Base-by-base conservation (phyloP, 768 basidiomycete genomes). In the Phylloporus arenicola region DNA sequence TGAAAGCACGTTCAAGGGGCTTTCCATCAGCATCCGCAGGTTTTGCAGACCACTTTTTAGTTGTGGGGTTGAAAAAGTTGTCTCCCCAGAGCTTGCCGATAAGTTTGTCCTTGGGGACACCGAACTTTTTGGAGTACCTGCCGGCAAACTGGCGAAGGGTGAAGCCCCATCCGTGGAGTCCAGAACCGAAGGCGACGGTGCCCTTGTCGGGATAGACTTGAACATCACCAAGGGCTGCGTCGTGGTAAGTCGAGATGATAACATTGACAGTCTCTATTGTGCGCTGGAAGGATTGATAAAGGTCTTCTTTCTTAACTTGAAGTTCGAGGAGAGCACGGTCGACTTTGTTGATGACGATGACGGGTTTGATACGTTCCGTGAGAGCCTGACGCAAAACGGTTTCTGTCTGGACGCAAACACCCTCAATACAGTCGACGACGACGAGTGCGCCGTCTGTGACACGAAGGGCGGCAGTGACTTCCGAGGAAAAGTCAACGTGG, bases 401-500 rank as follows among this genome's bases (percentile, higher is more conserved):
- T 77, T 98, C 96, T 67, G 96, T 99, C 75, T 99, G 96, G 37
- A 98, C 96, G 71, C 95, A 99, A 66, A 98, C 96, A 77, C 96
- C 96, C 69, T 99, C 96, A 63, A 99, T 86, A 72, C 93, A 96
- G 73, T 99, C 96, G 65, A 99, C 96, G 70, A 99, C 96, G 64
- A 99, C 96, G 60, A 99, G 88, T 53, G 96, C 96, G 78, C 95
- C 96, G 58, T 99, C 96, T 56, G 96, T 99, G 65, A 99, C 96
- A 76, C 96, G 96, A 68, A 99, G 92, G 58, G 96, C 96, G 55
- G 96, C 96, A 3, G 96, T 99, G 63, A 99, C 96, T 74, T 99
- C 96, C 46, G 96, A 98, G 30, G 96, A 99, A 80, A 99, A 99
- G 72, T 99, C 96, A 72, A 99, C 96, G 83, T 99, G 96, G 64